These are phyloP conservation scores for Nemania bipapillata DNA, from an alignment of 2,329 filamentous ascomycete genomes.

Conservation along the genomic window DNA sequence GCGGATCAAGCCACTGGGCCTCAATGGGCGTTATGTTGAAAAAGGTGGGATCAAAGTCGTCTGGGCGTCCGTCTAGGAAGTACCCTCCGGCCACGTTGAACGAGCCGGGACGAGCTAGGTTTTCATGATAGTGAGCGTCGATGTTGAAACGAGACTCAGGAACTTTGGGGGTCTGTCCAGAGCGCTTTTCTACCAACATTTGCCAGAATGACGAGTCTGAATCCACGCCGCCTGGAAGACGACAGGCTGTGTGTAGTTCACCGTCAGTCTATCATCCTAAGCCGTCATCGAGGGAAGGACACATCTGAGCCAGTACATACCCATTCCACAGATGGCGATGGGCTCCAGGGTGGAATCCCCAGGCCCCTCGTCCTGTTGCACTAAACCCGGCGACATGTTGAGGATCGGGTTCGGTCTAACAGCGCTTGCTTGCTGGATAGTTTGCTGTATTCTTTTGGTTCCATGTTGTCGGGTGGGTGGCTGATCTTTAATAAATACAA, in stretches of 20 bases:
- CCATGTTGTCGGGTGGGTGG: constrained; percentile 28
- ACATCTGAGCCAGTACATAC: constrained; percentile 20
- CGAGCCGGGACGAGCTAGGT: constrained; percentile 36
- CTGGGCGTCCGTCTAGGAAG: constrained; percentile 38
- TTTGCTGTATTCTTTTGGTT: constrained; percentile 15
- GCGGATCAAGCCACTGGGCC: constrained; percentile 56
- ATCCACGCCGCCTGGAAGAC: constrained; percentile 39
- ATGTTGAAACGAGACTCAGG: constrained; percentile 41
- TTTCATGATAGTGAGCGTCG: constrained; percentile 39
- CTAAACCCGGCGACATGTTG: constrained; percentile 32
- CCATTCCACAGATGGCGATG: constrained; percentile 43
- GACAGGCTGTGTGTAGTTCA: constrained; percentile 39
- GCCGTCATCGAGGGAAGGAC: not conserved
- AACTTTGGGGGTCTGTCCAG: constrained; percentile 36
- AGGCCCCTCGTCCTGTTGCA: constrained; percentile 27
- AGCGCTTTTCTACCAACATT: constrained; percentile 36
- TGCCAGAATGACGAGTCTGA: constrained; percentile 41
- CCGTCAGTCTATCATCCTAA: constrained; percentile 18
- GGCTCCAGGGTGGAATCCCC: constrained; percentile 35
- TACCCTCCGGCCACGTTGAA: constrained; percentile 44
- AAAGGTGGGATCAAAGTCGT: constrained; percentile 51
- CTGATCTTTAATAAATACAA: constrained; percentile 24
- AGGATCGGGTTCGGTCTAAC: constrained; percentile 15
- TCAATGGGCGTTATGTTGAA: constrained; percentile 56
- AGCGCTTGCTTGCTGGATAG: constrained; percentile 2